Evolutionary conservation across 768 basidiomycete species (phyloP).

Genomic region (Auricularia heimuer): DNA sequence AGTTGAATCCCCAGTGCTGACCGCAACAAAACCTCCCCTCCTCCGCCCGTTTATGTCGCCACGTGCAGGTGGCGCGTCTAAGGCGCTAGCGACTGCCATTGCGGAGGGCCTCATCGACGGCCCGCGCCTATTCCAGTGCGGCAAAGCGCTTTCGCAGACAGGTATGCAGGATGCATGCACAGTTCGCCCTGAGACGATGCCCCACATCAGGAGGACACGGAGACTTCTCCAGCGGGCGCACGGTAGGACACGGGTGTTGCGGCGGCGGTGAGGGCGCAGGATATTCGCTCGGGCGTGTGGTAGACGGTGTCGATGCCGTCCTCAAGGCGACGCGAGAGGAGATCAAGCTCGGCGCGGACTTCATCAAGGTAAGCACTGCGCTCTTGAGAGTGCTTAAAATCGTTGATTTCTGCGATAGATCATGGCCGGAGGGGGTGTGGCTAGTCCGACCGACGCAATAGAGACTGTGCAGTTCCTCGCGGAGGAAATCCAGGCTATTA

Average conservation of each 20-base stretch:
- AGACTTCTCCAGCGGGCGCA: constrained; percentile 19
- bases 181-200: too few species aligned
- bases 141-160: constrained; percentile 31
- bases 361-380: constrained; percentile 22
- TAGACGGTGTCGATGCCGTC: constrained; percentile 30
- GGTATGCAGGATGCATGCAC: constrained; percentile 12
- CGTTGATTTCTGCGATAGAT: constrained; percentile 10
- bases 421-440: constrained; percentile 34
- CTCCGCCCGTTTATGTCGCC: too few species aligned
- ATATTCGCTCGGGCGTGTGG: constrained; percentile 21
- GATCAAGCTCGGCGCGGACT: constrained; percentile 31
- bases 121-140: constrained; percentile 30
- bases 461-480: constrained; percentile 34
- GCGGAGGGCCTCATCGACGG: constrained; percentile 29
- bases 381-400: constrained; percentile 8
- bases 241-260: constrained; percentile 22
- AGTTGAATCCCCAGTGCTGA: too few species aligned
- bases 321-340: constrained; percentile 28
- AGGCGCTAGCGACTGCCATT: constrained; percentile 28
- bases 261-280: constrained; percentile 18
- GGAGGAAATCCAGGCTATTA: constrained; percentile 35
- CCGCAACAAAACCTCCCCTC: too few species aligned
- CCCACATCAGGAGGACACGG: constrained; percentile 28
- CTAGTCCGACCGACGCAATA: constrained; percentile 33
- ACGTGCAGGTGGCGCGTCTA: constrained; percentile 24